Conservation (phyloP, 1,284 basidiomycete species). For the Apiotrichum gamsii region DNA sequence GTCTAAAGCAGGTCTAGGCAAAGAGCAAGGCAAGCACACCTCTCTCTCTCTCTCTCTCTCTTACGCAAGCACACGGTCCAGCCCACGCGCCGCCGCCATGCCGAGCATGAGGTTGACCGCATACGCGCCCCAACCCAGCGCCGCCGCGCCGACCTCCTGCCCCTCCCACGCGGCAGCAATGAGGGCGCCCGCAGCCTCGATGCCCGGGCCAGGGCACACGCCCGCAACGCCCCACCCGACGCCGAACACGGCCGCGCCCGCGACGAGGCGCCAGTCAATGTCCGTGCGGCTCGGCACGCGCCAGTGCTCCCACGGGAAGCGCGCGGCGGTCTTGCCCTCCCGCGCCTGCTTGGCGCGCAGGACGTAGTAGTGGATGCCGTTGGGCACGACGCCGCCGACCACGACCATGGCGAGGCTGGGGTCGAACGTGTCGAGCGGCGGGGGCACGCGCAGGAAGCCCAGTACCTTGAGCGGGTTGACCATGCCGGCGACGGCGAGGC, state of each 20-base stretch:
- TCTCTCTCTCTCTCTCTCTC: no score
- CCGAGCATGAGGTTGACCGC: conserved; percentile 11
- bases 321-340: not conserved
- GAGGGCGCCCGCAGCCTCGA: conserved; percentile 18
- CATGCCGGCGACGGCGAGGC: conserved; percentile 57
- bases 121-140: conserved; percentile 10
- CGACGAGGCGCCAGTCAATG: conserved; percentile 54
- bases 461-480: conserved; percentile 54
- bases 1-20: no score
- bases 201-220: conserved; percentile 53
- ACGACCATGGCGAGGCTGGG: conserved; percentile 50
- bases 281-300: conserved; percentile 31
- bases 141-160: conserved; percentile 1
- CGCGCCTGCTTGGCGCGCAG: conserved; percentile 3
- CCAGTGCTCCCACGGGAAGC: conserved; percentile 33
- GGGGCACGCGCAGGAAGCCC: conserved; percentile 51
- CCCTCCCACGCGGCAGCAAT: not conserved
- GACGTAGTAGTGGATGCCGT: conserved; percentile 38
- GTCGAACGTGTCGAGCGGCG: conserved; percentile 39
- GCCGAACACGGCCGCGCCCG: conserved; percentile 58
- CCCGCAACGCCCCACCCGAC: conserved; percentile 62
- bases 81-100: conserved; percentile 8
- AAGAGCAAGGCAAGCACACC: no score
- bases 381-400: conserved; percentile 48
- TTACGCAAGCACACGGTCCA: not conserved